Percentiles rank a stretch among this genome's conserved stretches.
These are phyloP conservation scores for Litchi chinensis DNA, from an alignment of 345 rosid species.

Conservation along the genomic window DNA sequence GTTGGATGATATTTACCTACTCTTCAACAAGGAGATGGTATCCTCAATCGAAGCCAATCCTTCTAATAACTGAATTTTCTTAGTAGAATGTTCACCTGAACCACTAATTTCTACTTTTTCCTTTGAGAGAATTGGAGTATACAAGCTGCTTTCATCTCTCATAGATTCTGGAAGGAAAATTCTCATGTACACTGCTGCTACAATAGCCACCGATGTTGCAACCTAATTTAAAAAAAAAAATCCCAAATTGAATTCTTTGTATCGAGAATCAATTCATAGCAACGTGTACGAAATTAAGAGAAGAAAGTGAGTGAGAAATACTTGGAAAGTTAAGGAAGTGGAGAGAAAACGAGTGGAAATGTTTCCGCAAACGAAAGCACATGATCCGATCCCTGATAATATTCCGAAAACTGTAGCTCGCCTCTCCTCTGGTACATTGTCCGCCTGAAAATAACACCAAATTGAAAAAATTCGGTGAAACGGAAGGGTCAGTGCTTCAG, in stretches of 20 bases:
- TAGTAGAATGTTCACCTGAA: slow-evolving; percentile 28
- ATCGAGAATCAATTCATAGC: not conserved
- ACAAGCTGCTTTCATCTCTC: slow-evolving; percentile 28
- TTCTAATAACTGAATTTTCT: slow-evolving; percentile 37
- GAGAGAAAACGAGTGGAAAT: slow-evolving; percentile 81
- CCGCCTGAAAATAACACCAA: slow-evolving; percentile 53
- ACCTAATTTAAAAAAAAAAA: slow-evolving; percentile 34
- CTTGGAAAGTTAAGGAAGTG: slow-evolving; percentile 76
- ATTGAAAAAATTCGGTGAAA: not conserved
- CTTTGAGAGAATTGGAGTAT: slow-evolving; percentile 45
- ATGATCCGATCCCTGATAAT: slow-evolving; percentile 71
- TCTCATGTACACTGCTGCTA: slow-evolving; percentile 59
- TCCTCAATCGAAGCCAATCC: slow-evolving; percentile 55
- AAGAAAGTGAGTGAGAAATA: slow-evolving; percentile 17
- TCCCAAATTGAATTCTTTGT: not conserved
- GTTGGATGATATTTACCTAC: slow-evolving; percentile 46
- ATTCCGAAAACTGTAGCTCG: slow-evolving; percentile 76
- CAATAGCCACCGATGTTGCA: slow-evolving; percentile 49
- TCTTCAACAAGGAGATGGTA: slow-evolving; percentile 51
- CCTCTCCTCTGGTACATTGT: slow-evolving; percentile 59
- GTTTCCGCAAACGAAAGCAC: slow-evolving; percentile 79
- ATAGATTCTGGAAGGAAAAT: slow-evolving; percentile 69
- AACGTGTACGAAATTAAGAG: not conserved
- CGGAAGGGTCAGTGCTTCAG: not conserved
- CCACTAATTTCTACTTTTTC: slow-evolving; percentile 24